These are phyloP conservation scores for Medicago lupulina DNA, from an alignment of 306 rosid species.

Conservation along the genomic window DNA sequence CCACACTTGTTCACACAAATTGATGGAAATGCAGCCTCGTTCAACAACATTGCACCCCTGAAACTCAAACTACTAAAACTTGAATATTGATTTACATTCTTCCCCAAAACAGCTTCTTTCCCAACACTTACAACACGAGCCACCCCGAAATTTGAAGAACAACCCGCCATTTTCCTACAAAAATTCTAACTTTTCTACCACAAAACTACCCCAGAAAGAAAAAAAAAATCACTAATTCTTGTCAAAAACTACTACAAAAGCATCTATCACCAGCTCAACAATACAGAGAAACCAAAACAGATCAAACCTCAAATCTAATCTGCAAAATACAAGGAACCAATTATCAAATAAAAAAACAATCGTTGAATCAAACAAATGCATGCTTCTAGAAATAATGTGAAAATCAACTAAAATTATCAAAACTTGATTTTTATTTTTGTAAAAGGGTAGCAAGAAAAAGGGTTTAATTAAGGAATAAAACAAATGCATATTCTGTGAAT, in stretches of 20 bases:
- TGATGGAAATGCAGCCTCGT: conserved; percentile 50
- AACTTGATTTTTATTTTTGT: not conserved
- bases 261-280: conserved; percentile 13
- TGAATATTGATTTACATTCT: conserved; percentile 45
- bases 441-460: no score
- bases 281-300: conserved; percentile 19
- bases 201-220: conserved; percentile 37
- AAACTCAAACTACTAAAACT: conserved; percentile 50
- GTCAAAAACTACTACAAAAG: not conserved
- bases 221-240: not conserved
- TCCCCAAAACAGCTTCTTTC: conserved; percentile 55
- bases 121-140: conserved; percentile 46
- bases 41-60: conserved; percentile 46
- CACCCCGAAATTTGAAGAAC: conserved; percentile 54
- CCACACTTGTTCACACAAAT: conserved; percentile 41
- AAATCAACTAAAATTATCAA: conserved; percentile 2
- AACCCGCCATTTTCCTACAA: conserved; percentile 57
- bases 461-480: not conserved
- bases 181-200: conserved; percentile 22
- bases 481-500: conserved; percentile 32
- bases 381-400: conserved; percentile 6
- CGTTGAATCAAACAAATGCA: conserved; percentile 32
- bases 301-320: conserved; percentile 28
- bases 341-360: conserved; percentile 2
- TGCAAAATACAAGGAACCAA: conserved; percentile 24